These are phyloP conservation scores for Scopulariopsis brevicaulis DNA, from an alignment of 2,329 filamentous ascomycete genomes.

Conservation along the genomic window DNA sequence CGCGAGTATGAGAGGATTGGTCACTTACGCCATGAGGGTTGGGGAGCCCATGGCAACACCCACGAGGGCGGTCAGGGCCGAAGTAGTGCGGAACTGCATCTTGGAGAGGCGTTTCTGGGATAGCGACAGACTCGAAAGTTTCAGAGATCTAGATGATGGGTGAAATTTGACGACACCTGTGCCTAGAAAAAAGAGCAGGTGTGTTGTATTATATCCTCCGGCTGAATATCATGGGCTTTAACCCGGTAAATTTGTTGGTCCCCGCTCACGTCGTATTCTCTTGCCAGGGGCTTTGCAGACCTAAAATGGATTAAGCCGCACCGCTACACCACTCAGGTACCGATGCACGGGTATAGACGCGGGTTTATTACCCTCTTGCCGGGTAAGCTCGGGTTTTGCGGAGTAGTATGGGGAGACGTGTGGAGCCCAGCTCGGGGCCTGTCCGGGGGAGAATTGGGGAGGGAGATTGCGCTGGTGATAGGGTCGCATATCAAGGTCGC, in stretches of 20 bases:
- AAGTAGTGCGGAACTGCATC: not conserved
- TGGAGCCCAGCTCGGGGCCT: not conserved
- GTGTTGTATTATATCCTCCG: not conserved
- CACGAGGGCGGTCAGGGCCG: conserved; percentile 1
- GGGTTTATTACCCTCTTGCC: not conserved
- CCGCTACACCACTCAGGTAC: not conserved
- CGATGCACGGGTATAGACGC: not conserved
- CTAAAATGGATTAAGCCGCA: not conserved
- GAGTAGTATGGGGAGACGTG: not conserved
- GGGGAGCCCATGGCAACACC: conserved; percentile 1
- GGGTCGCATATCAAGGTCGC: not conserved
- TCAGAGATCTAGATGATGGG: not conserved
- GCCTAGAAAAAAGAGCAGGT: not conserved
- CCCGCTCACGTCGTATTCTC: not conserved
- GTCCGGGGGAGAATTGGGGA: not conserved
- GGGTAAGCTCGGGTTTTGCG: not conserved
- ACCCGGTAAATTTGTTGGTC: not conserved
- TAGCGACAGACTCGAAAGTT: not conserved
- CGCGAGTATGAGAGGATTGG: not conserved
- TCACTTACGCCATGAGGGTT: not conserved
- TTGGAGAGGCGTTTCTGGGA: not conserved
- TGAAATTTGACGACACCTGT: not conserved
- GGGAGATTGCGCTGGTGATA: not conserved
- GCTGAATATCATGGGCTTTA: not conserved
- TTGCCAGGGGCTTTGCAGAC: not conserved